Evolutionary conservation across 306 rosid species (phyloP).

Genomic region (Glycine latifolia): DNA sequence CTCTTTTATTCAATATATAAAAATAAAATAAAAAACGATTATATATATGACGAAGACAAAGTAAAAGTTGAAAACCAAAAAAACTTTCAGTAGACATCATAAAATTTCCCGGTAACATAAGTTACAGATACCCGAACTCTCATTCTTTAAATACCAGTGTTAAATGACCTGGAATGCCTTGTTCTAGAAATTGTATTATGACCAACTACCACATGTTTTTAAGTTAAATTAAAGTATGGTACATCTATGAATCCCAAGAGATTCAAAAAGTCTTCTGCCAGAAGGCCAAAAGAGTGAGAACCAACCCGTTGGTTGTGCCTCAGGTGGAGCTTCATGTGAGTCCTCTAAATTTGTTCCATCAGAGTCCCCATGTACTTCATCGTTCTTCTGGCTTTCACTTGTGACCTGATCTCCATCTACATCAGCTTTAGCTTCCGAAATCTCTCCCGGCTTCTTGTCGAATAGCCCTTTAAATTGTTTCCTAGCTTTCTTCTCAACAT

Average conservation of each 20-base stretch:
- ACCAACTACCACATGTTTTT: constrained; percentile 14
- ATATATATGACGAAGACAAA: background rate
- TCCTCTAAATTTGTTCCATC: constrained; percentile 59
- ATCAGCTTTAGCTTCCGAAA: constrained; percentile 63
- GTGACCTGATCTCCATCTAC: constrained; percentile 50
- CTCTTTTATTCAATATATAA: background rate
- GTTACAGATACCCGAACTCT: constrained; percentile 22
- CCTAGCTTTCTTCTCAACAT: constrained; percentile 75
- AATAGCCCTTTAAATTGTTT: constrained; percentile 92
- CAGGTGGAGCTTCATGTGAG: constrained; percentile 58
- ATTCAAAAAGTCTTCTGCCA: constrained; percentile 60
- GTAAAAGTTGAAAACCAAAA: constrained; percentile 19
- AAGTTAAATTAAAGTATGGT: constrained; percentile 60
- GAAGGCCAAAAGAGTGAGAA: constrained; percentile 71
- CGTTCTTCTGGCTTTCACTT: constrained; percentile 48
- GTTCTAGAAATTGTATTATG: constrained; percentile 23
- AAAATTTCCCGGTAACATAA: background rate
- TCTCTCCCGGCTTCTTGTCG: constrained; percentile 95
- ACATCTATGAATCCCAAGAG: constrained; percentile 74
- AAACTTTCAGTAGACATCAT: constrained; percentile 8
- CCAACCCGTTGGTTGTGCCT: constrained; percentile 58
- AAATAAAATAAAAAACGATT: background rate
- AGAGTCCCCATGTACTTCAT: constrained; percentile 50
- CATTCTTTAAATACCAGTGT: constrained; percentile 10
- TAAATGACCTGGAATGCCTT: constrained; percentile 37